phyloP scores from a whole-genome alignment of 2,329 filamentous ascomycete genomes.

The Rhynchosporium graminicola region DNA sequence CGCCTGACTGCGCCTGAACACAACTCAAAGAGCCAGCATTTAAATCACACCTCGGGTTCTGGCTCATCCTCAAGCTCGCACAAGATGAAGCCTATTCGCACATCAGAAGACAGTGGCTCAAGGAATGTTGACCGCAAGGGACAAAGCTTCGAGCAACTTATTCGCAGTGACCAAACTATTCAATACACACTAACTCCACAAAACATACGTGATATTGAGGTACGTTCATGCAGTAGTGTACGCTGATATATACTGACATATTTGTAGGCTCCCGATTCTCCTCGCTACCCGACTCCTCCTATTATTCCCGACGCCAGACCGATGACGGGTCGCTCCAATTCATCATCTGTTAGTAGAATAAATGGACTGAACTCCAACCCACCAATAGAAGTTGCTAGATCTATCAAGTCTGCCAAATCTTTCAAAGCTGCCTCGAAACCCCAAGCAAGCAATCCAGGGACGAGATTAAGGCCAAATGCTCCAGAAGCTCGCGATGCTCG shows the following conservation, averaged over 20 bases:
- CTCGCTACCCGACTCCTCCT: slow-evolving; percentile 22
- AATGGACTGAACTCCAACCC: slow-evolving; percentile 32
- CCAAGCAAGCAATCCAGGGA: slow-evolving; percentile 25
- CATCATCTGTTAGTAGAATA: slow-evolving; percentile 33
- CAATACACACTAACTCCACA: slow-evolving; percentile 81
- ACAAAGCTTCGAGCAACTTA: slow-evolving; percentile 75
- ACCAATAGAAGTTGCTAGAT: slow-evolving; percentile 22
- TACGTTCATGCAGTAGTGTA: slow-evolving; percentile 45
- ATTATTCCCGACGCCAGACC: slow-evolving; percentile 25
- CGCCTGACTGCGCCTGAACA: slow-evolving; percentile 18
- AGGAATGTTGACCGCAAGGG: slow-evolving; percentile 57
- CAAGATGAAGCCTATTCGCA: slow-evolving; percentile 55
- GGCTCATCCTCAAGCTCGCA: slow-evolving; percentile 47
- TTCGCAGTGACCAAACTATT: slow-evolving; percentile 79
- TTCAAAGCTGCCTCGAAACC: slow-evolving; percentile 23
- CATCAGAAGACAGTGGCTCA: slow-evolving; percentile 57
- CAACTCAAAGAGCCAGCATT: slow-evolving; percentile 23
- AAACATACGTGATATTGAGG: slow-evolving; percentile 75
- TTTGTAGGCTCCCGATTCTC: slow-evolving; percentile 28
- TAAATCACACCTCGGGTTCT: slow-evolving; percentile 51
- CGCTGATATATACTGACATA: slow-evolving; percentile 6
- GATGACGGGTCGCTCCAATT: slow-evolving; percentile 32
- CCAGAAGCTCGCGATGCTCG: slow-evolving; percentile 69
- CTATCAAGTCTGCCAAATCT: slow-evolving; percentile 22
- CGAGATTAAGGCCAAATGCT: slow-evolving; percentile 31